phyloP scores from a whole-genome alignment of 1,139 yeast genomes.

The Candida glucosophila region DNA sequence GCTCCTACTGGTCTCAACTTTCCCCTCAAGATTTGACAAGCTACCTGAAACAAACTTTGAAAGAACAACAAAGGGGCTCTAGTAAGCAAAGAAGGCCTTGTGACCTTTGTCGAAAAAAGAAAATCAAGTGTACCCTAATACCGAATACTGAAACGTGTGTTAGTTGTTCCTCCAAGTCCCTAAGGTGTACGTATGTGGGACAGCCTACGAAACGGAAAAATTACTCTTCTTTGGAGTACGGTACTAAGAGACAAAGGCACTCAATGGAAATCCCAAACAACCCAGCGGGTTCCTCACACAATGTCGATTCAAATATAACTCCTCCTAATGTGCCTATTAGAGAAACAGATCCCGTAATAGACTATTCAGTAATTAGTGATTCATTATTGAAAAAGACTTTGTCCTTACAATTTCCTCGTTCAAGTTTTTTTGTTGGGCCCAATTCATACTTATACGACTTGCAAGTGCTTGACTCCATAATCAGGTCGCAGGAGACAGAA shows the following conservation, averaged over 20 bases:
- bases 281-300: neutral
- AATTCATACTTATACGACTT: slow-evolving; percentile 60
- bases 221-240: slow-evolving; percentile 12
- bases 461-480: slow-evolving; percentile 45
- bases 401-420: slow-evolving; percentile 60
- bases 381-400: slow-evolving; percentile 35
- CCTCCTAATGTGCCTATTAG: slow-evolving; percentile 49
- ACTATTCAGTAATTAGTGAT: slow-evolving; percentile 44
- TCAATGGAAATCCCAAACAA: slow-evolving; percentile 5
- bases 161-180: slow-evolving; percentile 59
- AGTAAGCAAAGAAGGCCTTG: slow-evolving; percentile 43
- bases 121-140: slow-evolving; percentile 54
- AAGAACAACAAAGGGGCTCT: too few species aligned
- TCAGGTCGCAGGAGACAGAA: too few species aligned
- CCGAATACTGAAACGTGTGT: slow-evolving; percentile 54
- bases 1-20: too few species aligned
- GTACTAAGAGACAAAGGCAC: slow-evolving; percentile 9
- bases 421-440: slow-evolving; percentile 70
- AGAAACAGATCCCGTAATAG: slow-evolving; percentile 47
- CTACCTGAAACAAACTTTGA: slow-evolving; percentile 1
- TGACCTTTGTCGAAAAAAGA: slow-evolving; percentile 61
- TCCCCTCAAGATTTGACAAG: too few species aligned
- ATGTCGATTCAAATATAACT: slow-evolving; percentile 9
- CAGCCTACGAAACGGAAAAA: slow-evolving; percentile 26
- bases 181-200: slow-evolving; percentile 49